A percentile compares a stretch with the other conserved stretches of the same genome.
Evolutionary conservation across 352 stramenopile species (phyloP).

Genomic region (Bremia lactucae): DNA sequence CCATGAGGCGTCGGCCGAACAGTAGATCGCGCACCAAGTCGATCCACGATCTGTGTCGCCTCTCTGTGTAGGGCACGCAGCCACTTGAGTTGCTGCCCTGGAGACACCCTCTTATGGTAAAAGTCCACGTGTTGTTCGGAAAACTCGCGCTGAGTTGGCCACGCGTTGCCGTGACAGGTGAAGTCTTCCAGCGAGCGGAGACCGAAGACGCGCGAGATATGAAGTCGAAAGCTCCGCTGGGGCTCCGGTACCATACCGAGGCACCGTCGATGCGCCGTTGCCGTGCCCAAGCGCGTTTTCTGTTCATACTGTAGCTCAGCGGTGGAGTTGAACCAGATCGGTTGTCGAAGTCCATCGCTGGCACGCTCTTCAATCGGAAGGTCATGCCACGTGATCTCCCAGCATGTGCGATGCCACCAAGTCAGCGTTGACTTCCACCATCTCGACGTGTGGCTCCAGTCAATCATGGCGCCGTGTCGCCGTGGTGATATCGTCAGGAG

Average conservation of each 20-base stretch:
- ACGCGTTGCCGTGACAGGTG: neutral
- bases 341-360: neutral
- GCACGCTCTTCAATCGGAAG: neutral
- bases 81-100: no score
- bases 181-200: neutral
- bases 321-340: neutral
- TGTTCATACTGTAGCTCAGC: neutral
- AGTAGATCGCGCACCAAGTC: no score
- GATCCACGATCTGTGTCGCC: no score
- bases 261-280: neutral
- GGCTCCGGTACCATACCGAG: neutral
- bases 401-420: neutral
- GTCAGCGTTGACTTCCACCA: neutral
- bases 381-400: neutral
- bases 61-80: no score
- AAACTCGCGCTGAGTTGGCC: no score
- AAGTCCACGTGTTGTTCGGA: no score
- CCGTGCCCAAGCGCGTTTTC: neutral
- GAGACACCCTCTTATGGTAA: no score
- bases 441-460: neutral
- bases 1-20: no score
- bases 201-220: neutral
- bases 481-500: neutral
- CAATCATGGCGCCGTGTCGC: neutral
- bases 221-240: neutral